These are phyloP conservation scores for Spergularia bocconei DNA, from an alignment of 148 eudicot species.

Conservation along the genomic window DNA sequence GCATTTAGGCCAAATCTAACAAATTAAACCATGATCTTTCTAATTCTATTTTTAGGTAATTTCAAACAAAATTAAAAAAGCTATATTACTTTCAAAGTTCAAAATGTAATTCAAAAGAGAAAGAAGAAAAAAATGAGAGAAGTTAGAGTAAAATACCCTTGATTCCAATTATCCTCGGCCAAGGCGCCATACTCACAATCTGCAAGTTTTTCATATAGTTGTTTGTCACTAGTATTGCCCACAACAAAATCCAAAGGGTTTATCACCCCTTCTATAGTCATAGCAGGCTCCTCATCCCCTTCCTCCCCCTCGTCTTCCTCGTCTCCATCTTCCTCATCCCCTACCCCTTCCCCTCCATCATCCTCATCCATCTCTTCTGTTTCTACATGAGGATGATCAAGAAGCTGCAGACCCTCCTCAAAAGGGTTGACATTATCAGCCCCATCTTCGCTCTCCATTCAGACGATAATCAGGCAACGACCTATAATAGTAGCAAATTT, in stretches of 20 bases:
- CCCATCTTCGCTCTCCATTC: conserved; percentile 23
- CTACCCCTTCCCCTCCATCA: conserved; percentile 44
- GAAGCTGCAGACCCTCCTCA: conserved; percentile 12
- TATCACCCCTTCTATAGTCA: conserved; percentile 50
- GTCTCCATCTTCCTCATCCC: conserved; percentile 34
- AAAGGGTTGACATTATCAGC: not conserved
- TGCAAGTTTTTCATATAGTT: conserved; percentile 59
- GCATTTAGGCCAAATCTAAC: not conserved
- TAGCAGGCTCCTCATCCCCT: conserved; percentile 31
- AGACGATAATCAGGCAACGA: conserved; percentile 3
- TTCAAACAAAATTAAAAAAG: too few species aligned
- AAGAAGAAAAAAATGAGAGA: not conserved
- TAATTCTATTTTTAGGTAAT: too few species aligned
- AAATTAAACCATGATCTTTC: not conserved
- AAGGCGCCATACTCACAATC: conserved; percentile 53
- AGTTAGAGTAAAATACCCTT: conserved; percentile 26
- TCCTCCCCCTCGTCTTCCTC: conserved; percentile 46
- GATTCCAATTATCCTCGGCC: conserved; percentile 59
- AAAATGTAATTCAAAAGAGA: too few species aligned
- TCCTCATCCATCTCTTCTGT: not conserved
- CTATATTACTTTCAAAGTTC: too few species aligned
- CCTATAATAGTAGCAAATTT: not conserved
- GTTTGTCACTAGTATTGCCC: conserved; percentile 38
- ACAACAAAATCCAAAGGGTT: conserved; percentile 58
- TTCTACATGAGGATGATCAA: not conserved